Evolutionary conservation across 257 asterid species (phyloP).

Genomic region (Echium plantagineum): DNA sequence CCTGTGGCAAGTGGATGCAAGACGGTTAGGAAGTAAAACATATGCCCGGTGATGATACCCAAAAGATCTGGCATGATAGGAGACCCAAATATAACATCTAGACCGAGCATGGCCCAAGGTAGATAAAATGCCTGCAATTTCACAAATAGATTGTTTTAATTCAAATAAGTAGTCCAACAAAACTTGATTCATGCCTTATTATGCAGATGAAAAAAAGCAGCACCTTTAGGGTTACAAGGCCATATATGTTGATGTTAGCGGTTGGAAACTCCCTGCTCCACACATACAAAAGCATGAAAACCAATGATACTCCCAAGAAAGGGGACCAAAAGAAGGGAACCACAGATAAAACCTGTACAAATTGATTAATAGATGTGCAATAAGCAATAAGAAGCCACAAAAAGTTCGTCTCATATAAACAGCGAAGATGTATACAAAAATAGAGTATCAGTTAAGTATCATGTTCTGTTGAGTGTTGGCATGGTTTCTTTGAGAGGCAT

Average conservation of each 20-base stretch:
- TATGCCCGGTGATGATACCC: slow-evolving; percentile 88
- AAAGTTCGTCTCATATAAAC: background rate
- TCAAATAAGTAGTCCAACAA: background rate
- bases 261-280: slow-evolving; percentile 97
- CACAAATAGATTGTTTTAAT: background rate
- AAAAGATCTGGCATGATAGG: slow-evolving; percentile 64
- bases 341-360: slow-evolving; percentile 58
- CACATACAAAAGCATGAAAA: slow-evolving; percentile 90
- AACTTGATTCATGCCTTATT: background rate
- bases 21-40: slow-evolving; percentile 78
- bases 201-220: slow-evolving; percentile 2
- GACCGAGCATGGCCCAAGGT: slow-evolving; percentile 97
- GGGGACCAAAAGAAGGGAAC: slow-evolving; percentile 63
- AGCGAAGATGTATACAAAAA: background rate
- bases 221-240: slow-evolving; percentile 87
- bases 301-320: slow-evolving; percentile 68
- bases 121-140: slow-evolving; percentile 75
- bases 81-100: slow-evolving; percentile 81
- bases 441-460: background rate
- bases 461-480: background rate
- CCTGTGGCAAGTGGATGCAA: slow-evolving; percentile 95
- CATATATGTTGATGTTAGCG: slow-evolving; percentile 71
- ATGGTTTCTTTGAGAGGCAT: background rate
- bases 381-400: background rate
- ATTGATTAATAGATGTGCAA: slow-evolving; percentile 1